A percentile compares a stretch with the other conserved stretches of the same genome.
Evolutionary conservation across 192 early-diverging fungal genomes (phyloP).

Genomic region (Martensiomyces pterosporus): DNA sequence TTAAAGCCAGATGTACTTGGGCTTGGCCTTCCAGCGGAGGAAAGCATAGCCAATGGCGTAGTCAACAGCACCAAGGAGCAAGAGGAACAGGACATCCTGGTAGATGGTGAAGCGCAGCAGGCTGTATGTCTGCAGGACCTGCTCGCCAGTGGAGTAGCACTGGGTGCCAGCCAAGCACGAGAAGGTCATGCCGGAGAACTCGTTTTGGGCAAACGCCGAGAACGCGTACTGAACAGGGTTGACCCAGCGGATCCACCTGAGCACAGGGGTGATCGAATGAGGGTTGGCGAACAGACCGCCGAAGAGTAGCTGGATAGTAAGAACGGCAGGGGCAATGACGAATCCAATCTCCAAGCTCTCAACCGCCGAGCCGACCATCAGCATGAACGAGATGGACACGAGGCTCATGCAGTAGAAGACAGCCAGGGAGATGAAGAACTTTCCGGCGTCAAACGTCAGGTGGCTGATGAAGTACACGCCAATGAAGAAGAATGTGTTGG

Average conservation of each 20-base stretch:
- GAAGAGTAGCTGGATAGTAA: constrained; percentile 48
- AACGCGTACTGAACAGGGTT: constrained; percentile 44
- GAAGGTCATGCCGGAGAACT: constrained; percentile 37
- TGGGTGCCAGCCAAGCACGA: constrained; percentile 21
- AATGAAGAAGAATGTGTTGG: constrained; percentile 40
- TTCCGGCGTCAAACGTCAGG: constrained; percentile 34
- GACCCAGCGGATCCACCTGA: constrained; percentile 51
- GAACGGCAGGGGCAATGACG: constrained; percentile 31
- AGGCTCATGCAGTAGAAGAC: constrained; percentile 33
- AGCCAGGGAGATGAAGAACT: constrained; percentile 46
- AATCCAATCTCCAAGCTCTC: constrained; percentile 41
- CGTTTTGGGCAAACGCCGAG: constrained; percentile 39
- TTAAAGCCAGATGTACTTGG: constrained; percentile 44
- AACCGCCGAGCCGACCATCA: constrained; percentile 43
- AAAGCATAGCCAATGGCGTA: constrained; percentile 22
- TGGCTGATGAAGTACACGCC: constrained; percentile 49
- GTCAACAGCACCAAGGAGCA: constrained; percentile 40
- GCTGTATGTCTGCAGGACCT: constrained; percentile 32
- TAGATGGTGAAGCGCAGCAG: constrained; percentile 38
- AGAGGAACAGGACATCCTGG: constrained; percentile 39
- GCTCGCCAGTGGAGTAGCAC: constrained; percentile 35
- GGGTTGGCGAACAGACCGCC: constrained; percentile 47
- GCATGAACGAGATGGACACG: constrained; percentile 30
- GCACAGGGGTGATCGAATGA: constrained; percentile 40
- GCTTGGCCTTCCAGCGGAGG: constrained; percentile 48